phyloP scores from a whole-genome alignment of 805 yeast genomes.

The Yarrowia deformans region DNA sequence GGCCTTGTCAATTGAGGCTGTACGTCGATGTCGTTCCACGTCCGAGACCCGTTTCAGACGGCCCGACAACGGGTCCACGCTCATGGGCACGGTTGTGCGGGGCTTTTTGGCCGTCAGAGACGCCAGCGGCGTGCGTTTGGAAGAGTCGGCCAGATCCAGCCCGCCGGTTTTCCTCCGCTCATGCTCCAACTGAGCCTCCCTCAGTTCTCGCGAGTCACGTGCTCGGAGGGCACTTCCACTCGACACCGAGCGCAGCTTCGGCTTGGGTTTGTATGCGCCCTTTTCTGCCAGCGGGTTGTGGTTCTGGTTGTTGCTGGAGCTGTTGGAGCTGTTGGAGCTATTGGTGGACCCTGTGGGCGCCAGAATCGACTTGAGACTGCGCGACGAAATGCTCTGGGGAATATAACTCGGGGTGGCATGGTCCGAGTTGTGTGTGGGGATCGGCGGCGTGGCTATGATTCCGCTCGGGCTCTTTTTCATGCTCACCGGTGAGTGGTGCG shows the following conservation, averaged over 20 bases:
- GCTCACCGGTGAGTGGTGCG: neutral
- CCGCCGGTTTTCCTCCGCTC: conserved; percentile 27
- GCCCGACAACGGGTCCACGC: conserved; percentile 35
- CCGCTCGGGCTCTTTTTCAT: conserved; percentile 20
- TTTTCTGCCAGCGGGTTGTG: conserved; percentile 16
- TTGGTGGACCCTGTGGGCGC: neutral
- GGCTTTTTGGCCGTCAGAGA: conserved; percentile 20
- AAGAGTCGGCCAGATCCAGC: neutral
- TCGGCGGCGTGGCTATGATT: conserved; percentile 15
- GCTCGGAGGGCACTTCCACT: conserved; percentile 10
- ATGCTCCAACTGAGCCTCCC: conserved; percentile 19
- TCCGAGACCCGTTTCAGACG: conserved; percentile 28
- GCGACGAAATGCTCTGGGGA: conserved; percentile 31
- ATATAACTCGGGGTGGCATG: conserved; percentile 10
- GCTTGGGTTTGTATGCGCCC: neutral
- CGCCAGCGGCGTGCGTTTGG: conserved; percentile 1
- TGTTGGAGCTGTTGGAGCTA: neutral
- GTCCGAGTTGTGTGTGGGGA: conserved; percentile 9
- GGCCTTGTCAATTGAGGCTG: neutral
- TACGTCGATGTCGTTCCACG: neutral
- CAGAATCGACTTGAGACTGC: conserved; percentile 24
- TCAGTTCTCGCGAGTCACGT: conserved; percentile 2
- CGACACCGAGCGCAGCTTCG: conserved; percentile 18
- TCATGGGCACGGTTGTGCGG: conserved; percentile 26
- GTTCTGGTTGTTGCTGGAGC: conserved; percentile 20